Conservation (phyloP, 192 early-diverging fungal species). For the Coemansia sp. region DNA sequence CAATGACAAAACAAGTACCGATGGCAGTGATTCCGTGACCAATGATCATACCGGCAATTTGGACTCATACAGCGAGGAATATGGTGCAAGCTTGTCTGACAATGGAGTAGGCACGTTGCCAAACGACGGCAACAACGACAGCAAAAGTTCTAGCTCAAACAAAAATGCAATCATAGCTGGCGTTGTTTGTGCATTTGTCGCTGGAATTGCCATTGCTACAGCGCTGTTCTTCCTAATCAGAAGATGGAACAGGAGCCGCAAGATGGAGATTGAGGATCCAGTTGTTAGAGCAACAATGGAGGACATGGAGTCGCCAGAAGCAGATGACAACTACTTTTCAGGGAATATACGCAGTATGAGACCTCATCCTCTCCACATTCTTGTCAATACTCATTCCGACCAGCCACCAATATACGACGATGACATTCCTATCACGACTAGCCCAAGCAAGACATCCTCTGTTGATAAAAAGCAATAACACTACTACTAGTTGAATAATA, state of each 20-base stretch:
- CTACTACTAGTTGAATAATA: background rate
- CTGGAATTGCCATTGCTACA: background rate
- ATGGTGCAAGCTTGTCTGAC: background rate
- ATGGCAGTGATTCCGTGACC: background rate
- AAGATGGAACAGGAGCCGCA: background rate
- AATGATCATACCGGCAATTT: too few species aligned
- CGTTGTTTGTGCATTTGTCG: background rate
- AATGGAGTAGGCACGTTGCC: background rate
- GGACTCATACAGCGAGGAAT: background rate
- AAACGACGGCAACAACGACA: background rate
- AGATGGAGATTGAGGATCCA: slow-evolving; percentile 2
- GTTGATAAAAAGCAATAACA: background rate
- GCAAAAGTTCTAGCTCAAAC: background rate
- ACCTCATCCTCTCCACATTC: background rate
- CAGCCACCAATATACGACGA: slow-evolving; percentile 7
- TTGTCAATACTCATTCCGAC: background rate
- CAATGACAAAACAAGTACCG: background rate
- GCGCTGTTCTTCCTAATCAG: background rate
- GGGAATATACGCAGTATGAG: background rate
- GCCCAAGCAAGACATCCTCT: background rate
- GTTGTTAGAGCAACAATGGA: background rate
- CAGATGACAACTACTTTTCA: background rate
- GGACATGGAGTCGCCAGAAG: background rate
- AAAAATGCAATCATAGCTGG: slow-evolving; percentile 1
- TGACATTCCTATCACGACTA: background rate